Conservation (phyloP, 805 yeast genomes). For the Candida boleticola region DNA sequence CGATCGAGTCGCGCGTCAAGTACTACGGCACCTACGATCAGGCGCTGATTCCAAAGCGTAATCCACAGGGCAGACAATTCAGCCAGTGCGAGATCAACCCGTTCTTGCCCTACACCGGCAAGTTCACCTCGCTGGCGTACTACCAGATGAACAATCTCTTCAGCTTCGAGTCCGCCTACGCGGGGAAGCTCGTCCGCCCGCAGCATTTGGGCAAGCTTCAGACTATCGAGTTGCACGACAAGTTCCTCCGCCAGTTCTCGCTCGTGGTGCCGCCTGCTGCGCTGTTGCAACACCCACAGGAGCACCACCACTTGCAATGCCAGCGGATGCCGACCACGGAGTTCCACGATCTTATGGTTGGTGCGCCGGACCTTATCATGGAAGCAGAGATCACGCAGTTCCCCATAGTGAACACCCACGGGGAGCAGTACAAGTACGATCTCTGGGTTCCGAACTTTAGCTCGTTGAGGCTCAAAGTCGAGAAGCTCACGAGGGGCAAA, state of each 20-base stretch:
- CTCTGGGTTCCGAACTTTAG: slow-evolving; percentile 39
- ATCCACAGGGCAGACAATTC: slow-evolving; percentile 18
- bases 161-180: slow-evolving; percentile 41
- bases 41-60: slow-evolving; percentile 9
- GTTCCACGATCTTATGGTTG: slow-evolving; percentile 26
- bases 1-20: slow-evolving; percentile 4
- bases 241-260: slow-evolving; percentile 28
- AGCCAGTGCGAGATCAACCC: slow-evolving; percentile 33
- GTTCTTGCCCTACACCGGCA: slow-evolving; percentile 8
- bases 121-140: slow-evolving; percentile 35
- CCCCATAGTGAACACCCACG: slow-evolving; percentile 11
- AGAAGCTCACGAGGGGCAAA: slow-evolving; percentile 37
- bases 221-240: slow-evolving; percentile 25
- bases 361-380: slow-evolving; percentile 23
- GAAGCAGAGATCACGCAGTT: slow-evolving; percentile 22
- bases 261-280: slow-evolving; percentile 12
- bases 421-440: slow-evolving; percentile 17
- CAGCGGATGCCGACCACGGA: slow-evolving; percentile 24
- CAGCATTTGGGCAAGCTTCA: slow-evolving; percentile 18
- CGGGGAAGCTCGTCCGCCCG: slow-evolving; percentile 44
- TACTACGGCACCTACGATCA: not conserved
- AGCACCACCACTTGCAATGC: slow-evolving; percentile 21
- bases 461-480: slow-evolving; percentile 47
- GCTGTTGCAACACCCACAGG: not conserved
- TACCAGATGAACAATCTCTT: slow-evolving; percentile 43